Conservation (phyloP, 495 filamentous ascomycete genomes). For the Annulohypoxylon bovei region DNA sequence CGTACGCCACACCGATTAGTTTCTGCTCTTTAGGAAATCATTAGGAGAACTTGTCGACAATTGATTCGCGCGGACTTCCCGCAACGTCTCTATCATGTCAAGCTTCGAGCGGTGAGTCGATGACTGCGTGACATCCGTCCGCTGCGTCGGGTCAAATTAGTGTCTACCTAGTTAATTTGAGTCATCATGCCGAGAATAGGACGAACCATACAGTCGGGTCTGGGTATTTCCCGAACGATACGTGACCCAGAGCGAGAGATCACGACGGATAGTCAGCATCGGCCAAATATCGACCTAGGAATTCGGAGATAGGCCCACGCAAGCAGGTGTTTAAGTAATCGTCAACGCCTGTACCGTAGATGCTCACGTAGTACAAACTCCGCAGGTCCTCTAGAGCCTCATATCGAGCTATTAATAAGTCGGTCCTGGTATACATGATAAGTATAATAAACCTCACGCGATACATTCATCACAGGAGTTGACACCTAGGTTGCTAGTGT, state of each 20-base stretch:
- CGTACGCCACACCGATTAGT: conserved; percentile 19
- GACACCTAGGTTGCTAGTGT: background rate
- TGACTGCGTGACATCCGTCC: conserved; percentile 27
- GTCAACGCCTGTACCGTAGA: background rate
- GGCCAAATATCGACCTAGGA: background rate
- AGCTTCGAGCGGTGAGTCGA: conserved; percentile 33
- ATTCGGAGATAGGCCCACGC: background rate
- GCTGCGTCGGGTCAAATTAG: conserved; percentile 14
- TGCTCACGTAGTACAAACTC: background rate
- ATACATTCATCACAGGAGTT: background rate
- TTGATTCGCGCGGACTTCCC: conserved; percentile 34
- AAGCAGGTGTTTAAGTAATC: background rate
- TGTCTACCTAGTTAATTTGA: conserved; percentile 3
- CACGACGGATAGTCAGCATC: conserved; percentile 12
- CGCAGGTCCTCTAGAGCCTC: conserved; percentile 3
- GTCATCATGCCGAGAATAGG: conserved; percentile 36
- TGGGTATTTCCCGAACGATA: background rate
- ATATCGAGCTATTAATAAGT: background rate
- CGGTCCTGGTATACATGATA: background rate
- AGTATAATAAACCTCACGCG: background rate
- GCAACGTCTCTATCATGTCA: conserved; percentile 1
- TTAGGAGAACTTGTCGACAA: background rate
- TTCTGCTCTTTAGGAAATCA: background rate
- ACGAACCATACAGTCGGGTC: conserved; percentile 10
- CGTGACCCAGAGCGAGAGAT: background rate